A percentile compares a stretch with the other conserved stretches of the same genome.
These are phyloP conservation scores for Aspergillus pseudoglaucus DNA, from an alignment of 2,329 filamentous ascomycete genomes.

Conservation along the genomic window DNA sequence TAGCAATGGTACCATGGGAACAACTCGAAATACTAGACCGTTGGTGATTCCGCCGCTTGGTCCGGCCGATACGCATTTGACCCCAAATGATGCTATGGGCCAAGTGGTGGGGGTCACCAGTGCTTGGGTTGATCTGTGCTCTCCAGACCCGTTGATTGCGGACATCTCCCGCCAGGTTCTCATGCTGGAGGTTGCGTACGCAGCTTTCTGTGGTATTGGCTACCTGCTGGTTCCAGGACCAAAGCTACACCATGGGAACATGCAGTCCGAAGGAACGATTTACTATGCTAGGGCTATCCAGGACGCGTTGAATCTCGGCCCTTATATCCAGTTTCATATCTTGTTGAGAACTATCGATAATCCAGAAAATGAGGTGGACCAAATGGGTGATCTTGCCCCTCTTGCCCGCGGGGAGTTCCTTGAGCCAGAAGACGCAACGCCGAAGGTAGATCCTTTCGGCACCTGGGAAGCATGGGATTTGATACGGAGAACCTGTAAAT, in stretches of 20 bases:
- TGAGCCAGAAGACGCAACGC: slow-evolving; percentile 23
- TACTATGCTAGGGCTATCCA: slow-evolving; percentile 81
- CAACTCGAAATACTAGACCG: slow-evolving; percentile 34
- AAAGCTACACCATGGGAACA: slow-evolving; percentile 52
- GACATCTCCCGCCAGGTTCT: slow-evolving; percentile 85
- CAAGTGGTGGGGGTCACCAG: slow-evolving; percentile 76
- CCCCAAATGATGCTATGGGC: slow-evolving; percentile 71
- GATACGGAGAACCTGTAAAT: slow-evolving; percentile 78
- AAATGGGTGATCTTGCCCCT: slow-evolving; percentile 39
- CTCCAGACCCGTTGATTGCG: slow-evolving; percentile 72
- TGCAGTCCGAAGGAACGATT: slow-evolving; percentile 46
- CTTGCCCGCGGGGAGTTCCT: slow-evolving; percentile 39
- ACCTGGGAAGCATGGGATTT: slow-evolving; percentile 93
- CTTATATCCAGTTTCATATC: slow-evolving; percentile 72
- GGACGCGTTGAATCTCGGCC: slow-evolving; percentile 68
- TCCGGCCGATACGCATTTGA: slow-evolving; percentile 54
- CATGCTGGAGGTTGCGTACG: slow-evolving; percentile 86
- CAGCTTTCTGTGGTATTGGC: slow-evolving; percentile 85
- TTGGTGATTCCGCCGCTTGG: slow-evolving; percentile 36
- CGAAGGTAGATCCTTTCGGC: slow-evolving; percentile 63
- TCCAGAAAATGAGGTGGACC: slow-evolving; percentile 47
- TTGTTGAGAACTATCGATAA: slow-evolving; percentile 79
- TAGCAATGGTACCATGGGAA: slow-evolving; percentile 32
- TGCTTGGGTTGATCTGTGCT: slow-evolving; percentile 87
- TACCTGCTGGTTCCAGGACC: slow-evolving; percentile 80